Evolutionary conservation across 257 asterid species (phyloP).

Genomic region (Gentiana macrophylla): DNA sequence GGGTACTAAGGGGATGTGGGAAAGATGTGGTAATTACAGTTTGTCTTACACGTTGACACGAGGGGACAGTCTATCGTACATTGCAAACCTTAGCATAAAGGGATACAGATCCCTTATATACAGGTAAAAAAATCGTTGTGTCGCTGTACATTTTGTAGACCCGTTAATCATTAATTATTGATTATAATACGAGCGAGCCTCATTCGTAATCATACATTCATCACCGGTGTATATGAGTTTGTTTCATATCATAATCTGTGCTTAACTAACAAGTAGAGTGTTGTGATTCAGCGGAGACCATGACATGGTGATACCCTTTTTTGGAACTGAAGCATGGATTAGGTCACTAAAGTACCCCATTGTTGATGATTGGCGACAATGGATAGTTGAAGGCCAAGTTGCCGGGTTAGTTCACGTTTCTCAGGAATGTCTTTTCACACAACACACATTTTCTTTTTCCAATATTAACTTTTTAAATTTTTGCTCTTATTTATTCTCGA

Average conservation of each 20-base stretch:
- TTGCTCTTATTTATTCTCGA: too few species aligned
- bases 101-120: slow-evolving; percentile 26
- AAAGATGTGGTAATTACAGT: slow-evolving; percentile 3
- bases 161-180: too few species aligned
- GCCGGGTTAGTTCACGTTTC: slow-evolving; percentile 15
- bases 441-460: too few species aligned
- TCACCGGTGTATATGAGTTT: too few species aligned
- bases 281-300: slow-evolving; percentile 20
- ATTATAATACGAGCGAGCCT: too few species aligned
- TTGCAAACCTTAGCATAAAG: slow-evolving; percentile 18
- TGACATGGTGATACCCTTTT: slow-evolving; percentile 12
- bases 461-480: too few species aligned
- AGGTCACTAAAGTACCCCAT: slow-evolving; percentile 17
- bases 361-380: slow-evolving; percentile 19
- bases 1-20: slow-evolving; percentile 16
- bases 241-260: neutral
- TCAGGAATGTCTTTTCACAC: too few species aligned
- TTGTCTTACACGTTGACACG: neutral
- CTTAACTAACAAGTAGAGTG: neutral
- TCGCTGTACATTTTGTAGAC: too few species aligned
- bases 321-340: slow-evolving; percentile 23
- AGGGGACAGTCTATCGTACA: slow-evolving; percentile 4
- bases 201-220: too few species aligned
- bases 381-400: slow-evolving; percentile 21
- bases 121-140: slow-evolving; percentile 11